Evolutionary conservation across 2,329 filamentous ascomycete genomes (phyloP).

Genomic region (Rutstroemia sp.): DNA sequence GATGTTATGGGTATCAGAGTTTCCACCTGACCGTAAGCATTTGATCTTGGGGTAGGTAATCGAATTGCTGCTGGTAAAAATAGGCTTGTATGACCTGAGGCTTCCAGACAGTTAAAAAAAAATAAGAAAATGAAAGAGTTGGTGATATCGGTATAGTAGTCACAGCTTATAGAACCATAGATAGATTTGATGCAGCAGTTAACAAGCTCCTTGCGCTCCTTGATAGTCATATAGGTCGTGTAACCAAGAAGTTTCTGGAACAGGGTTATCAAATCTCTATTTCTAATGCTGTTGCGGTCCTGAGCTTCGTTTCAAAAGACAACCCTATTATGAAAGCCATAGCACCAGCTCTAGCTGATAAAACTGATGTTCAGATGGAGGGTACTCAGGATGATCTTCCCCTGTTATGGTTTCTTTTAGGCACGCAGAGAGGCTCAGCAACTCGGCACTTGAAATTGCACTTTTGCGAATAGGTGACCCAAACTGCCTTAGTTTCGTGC

Average conservation of each 20-base stretch:
- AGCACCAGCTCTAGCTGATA: background rate
- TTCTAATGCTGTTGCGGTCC: constrained; percentile 30
- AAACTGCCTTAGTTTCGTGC: constrained; percentile 21
- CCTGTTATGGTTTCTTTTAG: constrained; percentile 10
- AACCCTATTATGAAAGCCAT: constrained; percentile 24
- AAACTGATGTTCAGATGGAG: constrained; percentile 12
- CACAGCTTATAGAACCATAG: constrained; percentile 31
- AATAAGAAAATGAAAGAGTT: too few species aligned
- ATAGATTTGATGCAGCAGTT: constrained; percentile 39
- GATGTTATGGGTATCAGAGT: too few species aligned
- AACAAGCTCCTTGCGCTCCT: constrained; percentile 46
- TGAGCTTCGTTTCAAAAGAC: constrained; percentile 25
- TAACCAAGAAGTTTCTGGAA: constrained; percentile 37
- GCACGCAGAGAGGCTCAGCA: constrained; percentile 13
- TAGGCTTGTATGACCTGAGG: too few species aligned
- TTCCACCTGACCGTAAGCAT: too few species aligned
- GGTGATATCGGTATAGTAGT: too few species aligned
- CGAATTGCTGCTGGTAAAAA: too few species aligned
- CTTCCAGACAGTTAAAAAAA: too few species aligned
- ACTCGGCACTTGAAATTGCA: constrained; percentile 13
- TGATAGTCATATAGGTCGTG: constrained; percentile 48
- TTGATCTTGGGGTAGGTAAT: too few species aligned
- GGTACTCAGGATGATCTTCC: background rate
- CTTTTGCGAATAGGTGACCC: constrained; percentile 18
- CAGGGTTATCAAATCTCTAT: constrained; percentile 52